Base-by-base conservation (phyloP, 2,329 filamentous ascomycete species). In the Pezicula carpinea region DNA sequence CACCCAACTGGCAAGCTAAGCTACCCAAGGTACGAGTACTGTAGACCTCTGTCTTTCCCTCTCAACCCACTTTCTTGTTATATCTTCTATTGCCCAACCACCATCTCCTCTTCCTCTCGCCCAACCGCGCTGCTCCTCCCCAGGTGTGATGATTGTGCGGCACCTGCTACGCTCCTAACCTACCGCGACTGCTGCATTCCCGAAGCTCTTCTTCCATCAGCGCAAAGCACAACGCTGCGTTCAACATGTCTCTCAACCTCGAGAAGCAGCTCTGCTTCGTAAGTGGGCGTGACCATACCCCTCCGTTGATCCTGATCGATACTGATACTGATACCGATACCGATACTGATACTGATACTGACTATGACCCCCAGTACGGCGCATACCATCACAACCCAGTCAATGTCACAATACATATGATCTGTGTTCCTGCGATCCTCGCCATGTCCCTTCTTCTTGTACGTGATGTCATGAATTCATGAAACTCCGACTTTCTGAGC, bases 191-290 rank as follows among this genome's bases (percentile, higher is more conserved):
- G 39, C 42, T 34, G 40, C 49, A 49, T 42, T 48, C 38, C n/a
- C 39, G 34, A 40, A 19, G 43, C 35, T 26, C 40, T 42, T 35
- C 42, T 19, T 51, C 53, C 35, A 17, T 26, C 43, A n/a, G 23
- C 19, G 21, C 35, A 21, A 14, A 39, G 32, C n/a, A 23, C 15
- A 33, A n/a, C 41, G 18, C 17, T 18, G 21, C 35, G 33, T 23
- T 48, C 53, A 55, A 53, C 48, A 83, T 83, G 80, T 79, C 80
- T 58, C 77, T 93, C 61, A 84, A 91, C 62, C 77, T 93, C 44
- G 88, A 93, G 71, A 86, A 82, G 65, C 88, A 92, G 64, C 75
- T 93, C 60, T 81, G 80, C 68, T 91, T 91, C 70, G 88, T 93
- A 80, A 67, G 85, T 68, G 38, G 38, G 38, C 47, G 48, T 43